Conservation (phyloP, 2,329 filamentous ascomycete genomes). For the Diaporthe aspalathi region DNA sequence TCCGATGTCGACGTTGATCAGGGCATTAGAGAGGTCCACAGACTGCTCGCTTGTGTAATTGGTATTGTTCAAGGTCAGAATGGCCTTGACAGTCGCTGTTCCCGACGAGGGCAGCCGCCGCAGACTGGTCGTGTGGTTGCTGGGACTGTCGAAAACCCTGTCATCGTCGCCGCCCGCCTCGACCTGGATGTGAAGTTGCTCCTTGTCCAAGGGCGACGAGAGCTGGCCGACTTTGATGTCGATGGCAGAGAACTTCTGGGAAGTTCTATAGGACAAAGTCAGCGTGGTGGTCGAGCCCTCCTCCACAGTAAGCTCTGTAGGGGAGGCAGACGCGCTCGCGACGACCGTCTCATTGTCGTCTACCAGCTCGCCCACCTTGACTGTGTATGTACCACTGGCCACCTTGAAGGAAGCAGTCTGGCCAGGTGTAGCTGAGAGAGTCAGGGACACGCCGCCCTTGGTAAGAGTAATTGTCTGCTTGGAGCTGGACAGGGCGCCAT, state of each 20-base stretch:
- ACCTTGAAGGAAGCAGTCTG: background rate
- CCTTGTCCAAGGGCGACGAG: background rate
- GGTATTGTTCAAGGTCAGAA: background rate
- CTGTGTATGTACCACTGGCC: background rate
- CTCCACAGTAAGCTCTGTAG: background rate
- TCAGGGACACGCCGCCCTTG: background rate
- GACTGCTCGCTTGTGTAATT: background rate
- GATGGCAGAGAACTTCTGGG: background rate
- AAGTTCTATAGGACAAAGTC: background rate
- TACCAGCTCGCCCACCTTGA: background rate
- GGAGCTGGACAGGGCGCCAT: background rate
- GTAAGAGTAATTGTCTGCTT: background rate
- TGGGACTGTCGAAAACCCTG: slow-evolving; percentile 5
- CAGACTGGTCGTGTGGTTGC: slow-evolving; percentile 9
- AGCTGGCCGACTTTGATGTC: background rate
- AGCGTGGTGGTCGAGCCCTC: background rate
- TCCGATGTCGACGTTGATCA: background rate
- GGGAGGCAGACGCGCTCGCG: background rate
- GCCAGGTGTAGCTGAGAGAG: background rate
- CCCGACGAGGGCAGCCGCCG: background rate
- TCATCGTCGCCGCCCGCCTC: background rate
- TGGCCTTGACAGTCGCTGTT: background rate
- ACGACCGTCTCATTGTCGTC: background rate
- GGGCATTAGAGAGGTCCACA: background rate
- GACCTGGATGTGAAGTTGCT: background rate